These are phyloP conservation scores for Daldinia decipiens DNA, from an alignment of 495 filamentous ascomycete genomes.

Conservation along the genomic window DNA sequence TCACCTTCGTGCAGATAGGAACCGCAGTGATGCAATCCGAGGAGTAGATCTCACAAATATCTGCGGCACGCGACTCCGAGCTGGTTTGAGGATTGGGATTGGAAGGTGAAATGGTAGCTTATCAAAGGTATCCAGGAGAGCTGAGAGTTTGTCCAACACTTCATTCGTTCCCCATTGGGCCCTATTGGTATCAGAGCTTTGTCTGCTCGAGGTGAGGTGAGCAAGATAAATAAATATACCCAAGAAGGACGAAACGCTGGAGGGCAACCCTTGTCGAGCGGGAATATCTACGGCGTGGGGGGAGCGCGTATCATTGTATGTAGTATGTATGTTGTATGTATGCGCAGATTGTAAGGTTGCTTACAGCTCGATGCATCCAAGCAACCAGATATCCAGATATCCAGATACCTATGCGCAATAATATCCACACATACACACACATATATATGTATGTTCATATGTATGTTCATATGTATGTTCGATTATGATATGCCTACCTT, in stretches of 20 bases:
- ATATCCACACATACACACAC: neutral
- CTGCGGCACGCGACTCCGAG: constrained; percentile 20
- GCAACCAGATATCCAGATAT: neutral
- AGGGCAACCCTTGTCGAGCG: constrained; percentile 8
- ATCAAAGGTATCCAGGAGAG: constrained; percentile 6
- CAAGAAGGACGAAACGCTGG: constrained; percentile 6
- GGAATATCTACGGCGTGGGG: constrained; percentile 14
- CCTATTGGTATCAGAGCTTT: constrained; percentile 12
- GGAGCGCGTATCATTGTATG: constrained; percentile 1
- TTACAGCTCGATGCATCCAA: neutral
- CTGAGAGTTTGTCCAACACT: constrained; percentile 11
- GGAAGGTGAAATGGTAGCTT: constrained; percentile 9
- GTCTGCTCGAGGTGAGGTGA: constrained; percentile 21
- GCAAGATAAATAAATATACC: constrained; percentile 21
- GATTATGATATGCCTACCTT: constrained; percentile 9
- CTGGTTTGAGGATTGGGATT: constrained; percentile 5
- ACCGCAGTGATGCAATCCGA: constrained; percentile 8
- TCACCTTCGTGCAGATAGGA: constrained; percentile 5
- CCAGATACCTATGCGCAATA: constrained; percentile 1
- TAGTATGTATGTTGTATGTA: neutral
- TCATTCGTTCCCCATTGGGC: constrained; percentile 2
- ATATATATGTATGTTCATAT: neutral
- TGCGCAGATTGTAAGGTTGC: constrained; percentile 10
- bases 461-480: neutral
- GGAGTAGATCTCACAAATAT: constrained; percentile 13